Base-by-base conservation (phyloP, 805 yeast species). In the Candida chauliodis region DNA sequence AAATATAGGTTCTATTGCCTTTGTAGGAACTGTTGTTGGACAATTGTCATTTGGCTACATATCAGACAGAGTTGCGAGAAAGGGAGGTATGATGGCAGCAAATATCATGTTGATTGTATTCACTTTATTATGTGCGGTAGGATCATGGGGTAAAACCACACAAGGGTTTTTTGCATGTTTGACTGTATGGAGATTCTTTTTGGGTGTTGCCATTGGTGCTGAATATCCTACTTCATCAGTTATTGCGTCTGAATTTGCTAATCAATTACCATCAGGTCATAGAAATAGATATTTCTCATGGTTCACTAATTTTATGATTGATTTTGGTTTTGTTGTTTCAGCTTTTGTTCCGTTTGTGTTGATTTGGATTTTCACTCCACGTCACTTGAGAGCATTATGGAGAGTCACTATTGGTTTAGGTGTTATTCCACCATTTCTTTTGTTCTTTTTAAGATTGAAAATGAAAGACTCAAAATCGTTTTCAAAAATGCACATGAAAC, bases 141-240 rank as follows among this genome's bases (percentile, higher is more conserved):
- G 87, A 14, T 54, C 71, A 5, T 91, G 96, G 95, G 96, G 96
- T 52, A 78, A 59, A 25, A 65, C 79, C 24, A 75, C 86, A 3
- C 69, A 75, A 35, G 96, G 96, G 27, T 74, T 90, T 69, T 77
- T 91, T 45, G 81, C 88, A 11, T 91, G 93, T 15, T 63, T 90
- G 38, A 86, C 95, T 7, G 83, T 81, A 8, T 87, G 83, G 59
- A 76, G 98, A 60, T 86, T 86, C 60, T 81, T 90, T 62, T 66
- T 90, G 36, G 98, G 98, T 63, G 69, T 87, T 47, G 95, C 90
- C 52, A 85, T 91, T 50, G 98, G 98, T 51, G 90, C 95, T 35
- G 98, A 90, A 63, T 90, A 90, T 56, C 96, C 96, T 33, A 83
- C 95, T 10, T 90, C 96, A 31, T 83, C 95, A 7, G 91, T 90